phyloP scores from a whole-genome alignment of 73 alveolate species.

The Urostyla sp. region DNA sequence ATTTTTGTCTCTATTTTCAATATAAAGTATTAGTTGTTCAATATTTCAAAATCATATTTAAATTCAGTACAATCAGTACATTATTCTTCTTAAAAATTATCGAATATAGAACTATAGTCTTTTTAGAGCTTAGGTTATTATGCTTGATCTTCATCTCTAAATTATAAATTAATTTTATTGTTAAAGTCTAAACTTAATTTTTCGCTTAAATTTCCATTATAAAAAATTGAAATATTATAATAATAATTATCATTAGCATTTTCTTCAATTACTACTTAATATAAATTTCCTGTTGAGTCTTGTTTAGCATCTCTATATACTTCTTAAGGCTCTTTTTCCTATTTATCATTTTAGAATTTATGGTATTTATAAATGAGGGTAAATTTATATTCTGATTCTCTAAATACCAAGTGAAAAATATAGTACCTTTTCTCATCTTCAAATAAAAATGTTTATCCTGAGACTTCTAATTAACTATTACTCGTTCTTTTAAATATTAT shows the following conservation, averaged over 20 bases:
- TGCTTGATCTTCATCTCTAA: neutral
- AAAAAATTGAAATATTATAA: too few relatives aligned
- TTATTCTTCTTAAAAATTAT: neutral
- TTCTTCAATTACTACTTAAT: constrained; percentile 26
- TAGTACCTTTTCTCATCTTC: neutral
- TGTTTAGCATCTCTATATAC: neutral
- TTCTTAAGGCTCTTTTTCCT: neutral
- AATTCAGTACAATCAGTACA: neutral
- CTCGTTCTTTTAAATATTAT: neutral
- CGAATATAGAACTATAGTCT: neutral
- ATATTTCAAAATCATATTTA: constrained; percentile 16
- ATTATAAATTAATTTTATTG: too few relatives aligned
- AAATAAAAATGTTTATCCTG: neutral
- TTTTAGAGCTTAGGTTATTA: neutral
- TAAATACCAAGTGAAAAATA: neutral
- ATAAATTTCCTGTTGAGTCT: neutral
- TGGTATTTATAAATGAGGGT: neutral
- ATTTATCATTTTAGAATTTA: neutral
- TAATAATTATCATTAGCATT: too few relatives aligned
- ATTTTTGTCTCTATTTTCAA: neutral
- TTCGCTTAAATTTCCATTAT: too few relatives aligned
- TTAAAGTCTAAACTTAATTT: too few relatives aligned
- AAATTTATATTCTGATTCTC: neutral
- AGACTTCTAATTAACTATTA: neutral
- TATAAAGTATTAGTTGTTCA: neutral